A percentile compares a stretch with the other conserved stretches of the same genome.
Conservation (phyloP, 2,329 filamentous ascomycete species). For the Stachybotrys elegans region DNA sequence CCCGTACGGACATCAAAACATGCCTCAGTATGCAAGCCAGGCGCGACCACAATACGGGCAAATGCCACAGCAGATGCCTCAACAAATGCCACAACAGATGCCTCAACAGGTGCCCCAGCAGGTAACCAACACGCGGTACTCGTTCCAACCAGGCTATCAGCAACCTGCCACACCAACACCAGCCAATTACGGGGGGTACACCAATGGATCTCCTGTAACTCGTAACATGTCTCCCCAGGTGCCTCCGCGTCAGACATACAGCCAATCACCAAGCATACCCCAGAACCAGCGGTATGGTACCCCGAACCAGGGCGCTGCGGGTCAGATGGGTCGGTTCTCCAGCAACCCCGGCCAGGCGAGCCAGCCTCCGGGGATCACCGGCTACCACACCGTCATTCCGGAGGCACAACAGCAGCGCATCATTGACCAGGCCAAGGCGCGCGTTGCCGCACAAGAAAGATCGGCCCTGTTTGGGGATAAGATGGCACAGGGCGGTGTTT, state of each 20-base stretch:
- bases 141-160: conserved; percentile 31
- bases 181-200: conserved; percentile 28
- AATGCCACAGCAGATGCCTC: conserved; percentile 34
- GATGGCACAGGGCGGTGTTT: conserved; percentile 41
- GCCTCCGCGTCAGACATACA: conserved; percentile 29
- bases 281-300: conserved; percentile 26
- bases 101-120: conserved; percentile 37
- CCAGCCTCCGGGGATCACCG: conserved; percentile 34
- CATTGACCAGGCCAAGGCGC: conserved; percentile 45
- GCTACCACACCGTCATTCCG: conserved; percentile 44
- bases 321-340: conserved; percentile 26
- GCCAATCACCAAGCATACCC: conserved; percentile 32
- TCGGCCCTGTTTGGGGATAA: conserved; percentile 35
- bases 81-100: conserved; percentile 35
- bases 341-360: conserved; percentile 23
- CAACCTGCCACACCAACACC: conserved; percentile 32
- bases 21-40: conserved; percentile 43
- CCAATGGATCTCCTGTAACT: conserved; percentile 38
- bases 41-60: conserved; percentile 38
- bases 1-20: conserved; percentile 46
- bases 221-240: conserved; percentile 42
- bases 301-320: conserved; percentile 22
- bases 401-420: conserved; percentile 46
- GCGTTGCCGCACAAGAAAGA: conserved; percentile 39
- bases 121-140: conserved; percentile 37